Base-by-base conservation (phyloP, 2,329 filamentous ascomycete species). In the Mycogone perniciosa region DNA sequence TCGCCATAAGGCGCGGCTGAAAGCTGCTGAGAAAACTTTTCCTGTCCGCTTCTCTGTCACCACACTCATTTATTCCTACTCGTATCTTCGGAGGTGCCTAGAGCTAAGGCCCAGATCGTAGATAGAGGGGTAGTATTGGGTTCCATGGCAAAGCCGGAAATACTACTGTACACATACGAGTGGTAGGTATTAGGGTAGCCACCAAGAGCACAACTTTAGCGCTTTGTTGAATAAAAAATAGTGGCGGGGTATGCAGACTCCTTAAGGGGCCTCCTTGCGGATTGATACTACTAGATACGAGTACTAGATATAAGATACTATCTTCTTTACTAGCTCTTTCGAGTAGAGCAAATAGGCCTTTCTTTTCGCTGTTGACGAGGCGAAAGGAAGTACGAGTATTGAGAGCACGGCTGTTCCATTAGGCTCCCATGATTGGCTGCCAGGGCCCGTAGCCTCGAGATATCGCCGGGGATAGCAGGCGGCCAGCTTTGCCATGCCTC, bases 221-320 rank as follows among this genome's bases (percentile, higher is more conserved):
- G 35, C 35, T 38, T 38, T 38, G 35, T 38, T 38, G 33, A 30
- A 29, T 26, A n/a, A 43, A 47, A 44, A 31, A 46, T 38, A n/a
- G 44, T 44, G 39, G 44, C 44, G 50, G 50, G 50, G 39, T 52
- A 39, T 31, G 44, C 47, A 38, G 50, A 39, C 44, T 39, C 47
- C 39, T 30, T 52, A 44, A 44, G 50, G 50, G 47, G 42, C 44
- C 45, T 31, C 35, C 45, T 42, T 43, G 11, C 44, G 38, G 45
- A 42, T 46, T 7, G 38, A 48, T 35, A 31, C 10, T 34, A 27
- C 26, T 45, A 13, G 38, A 48, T 35, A 31, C 10, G 27, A 27
- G 10, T 45, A 13, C 35, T 45, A 26, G 43, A 20, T 27, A 20
- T 27, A 20, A 31, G 31, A 38, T 41, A 30, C 38, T 20, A 34